A percentile compares a stretch with the other conserved stretches of the same genome.
Evolutionary conservation across 345 rosid species (phyloP).

Genomic region (Mangifera indica): DNA sequence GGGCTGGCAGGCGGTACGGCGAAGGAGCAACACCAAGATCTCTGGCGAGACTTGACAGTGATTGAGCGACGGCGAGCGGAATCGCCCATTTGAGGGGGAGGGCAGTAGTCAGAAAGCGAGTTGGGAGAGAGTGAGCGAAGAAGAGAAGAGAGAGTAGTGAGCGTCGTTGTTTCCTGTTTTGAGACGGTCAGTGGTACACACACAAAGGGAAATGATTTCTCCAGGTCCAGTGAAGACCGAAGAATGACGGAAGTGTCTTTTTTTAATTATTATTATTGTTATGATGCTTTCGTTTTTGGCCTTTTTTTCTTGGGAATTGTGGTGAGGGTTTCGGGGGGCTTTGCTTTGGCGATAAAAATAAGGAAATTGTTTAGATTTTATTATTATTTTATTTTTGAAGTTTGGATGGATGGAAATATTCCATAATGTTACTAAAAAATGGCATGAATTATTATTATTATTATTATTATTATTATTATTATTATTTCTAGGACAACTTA

Average conservation of each 20-base stretch:
- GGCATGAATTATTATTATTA: too few species aligned
- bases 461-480: too few species aligned
- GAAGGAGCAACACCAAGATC: slow-evolving; percentile 88
- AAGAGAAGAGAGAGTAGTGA: neutral
- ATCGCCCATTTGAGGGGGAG: slow-evolving; percentile 31
- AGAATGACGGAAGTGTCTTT: neutral
- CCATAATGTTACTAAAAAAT: too few species aligned
- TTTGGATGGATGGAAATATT: neutral
- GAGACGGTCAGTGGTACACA: neutral
- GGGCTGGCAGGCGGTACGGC: slow-evolving; percentile 75
- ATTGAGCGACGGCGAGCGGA: slow-evolving; percentile 30
- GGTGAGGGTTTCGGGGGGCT: neutral
- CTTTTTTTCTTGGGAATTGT: slow-evolving; percentile 9
- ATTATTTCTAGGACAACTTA: too few species aligned
- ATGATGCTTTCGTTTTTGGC: neutral
- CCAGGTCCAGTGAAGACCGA: too few species aligned
- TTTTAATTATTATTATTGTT: neutral
- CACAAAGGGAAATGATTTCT: neutral
- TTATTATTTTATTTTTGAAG: neutral
- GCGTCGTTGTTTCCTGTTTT: neutral
- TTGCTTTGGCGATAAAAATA: neutral
- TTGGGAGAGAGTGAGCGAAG: neutral
- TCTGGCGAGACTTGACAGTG: slow-evolving; percentile 33
- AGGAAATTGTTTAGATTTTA: neutral
- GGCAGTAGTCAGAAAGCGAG: slow-evolving; percentile 4